Percentiles rank a stretch among this genome's conserved stretches.
phyloP scores from a whole-genome alignment of 1,284 basidiomycete genomes.

The Trichosporon coremiiforme region DNA sequence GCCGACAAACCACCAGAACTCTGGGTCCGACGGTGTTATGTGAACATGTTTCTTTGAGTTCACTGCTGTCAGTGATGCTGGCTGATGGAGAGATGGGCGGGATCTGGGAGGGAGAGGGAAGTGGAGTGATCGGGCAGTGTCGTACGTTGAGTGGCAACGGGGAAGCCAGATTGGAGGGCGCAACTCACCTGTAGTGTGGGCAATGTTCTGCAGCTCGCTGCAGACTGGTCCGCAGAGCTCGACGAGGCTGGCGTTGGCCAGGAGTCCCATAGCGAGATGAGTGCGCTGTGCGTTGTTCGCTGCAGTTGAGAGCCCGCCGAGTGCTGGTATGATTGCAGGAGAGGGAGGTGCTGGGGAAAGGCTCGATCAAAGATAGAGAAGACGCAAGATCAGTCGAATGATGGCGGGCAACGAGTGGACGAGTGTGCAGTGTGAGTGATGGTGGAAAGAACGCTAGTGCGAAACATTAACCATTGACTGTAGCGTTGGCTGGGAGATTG shows the following conservation, averaged over 20 bases:
- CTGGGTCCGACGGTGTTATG: constrained; percentile 37
- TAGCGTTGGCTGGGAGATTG: too few relatives aligned
- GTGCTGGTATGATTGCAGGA: neutral
- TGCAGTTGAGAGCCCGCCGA: neutral
- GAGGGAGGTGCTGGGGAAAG: neutral
- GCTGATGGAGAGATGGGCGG: too few relatives aligned
- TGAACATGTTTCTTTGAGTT: constrained; percentile 40
- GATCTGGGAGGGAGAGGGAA: too few relatives aligned
- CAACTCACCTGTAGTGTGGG: neutral
- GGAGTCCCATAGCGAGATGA: neutral
- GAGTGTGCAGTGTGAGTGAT: neutral
- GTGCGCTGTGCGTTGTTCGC: neutral
- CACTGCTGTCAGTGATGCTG: constrained; percentile 12
- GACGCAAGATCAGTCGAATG: neutral
- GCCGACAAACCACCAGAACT: constrained; percentile 46
- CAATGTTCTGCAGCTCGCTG: neutral
- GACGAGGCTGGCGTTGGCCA: constrained; percentile 2
- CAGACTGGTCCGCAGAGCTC: neutral
- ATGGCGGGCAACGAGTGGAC: neutral
- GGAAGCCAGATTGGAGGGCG: too few relatives aligned
- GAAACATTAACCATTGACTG: neutral
- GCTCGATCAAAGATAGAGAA: neutral
- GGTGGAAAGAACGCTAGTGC: constrained; percentile 1
- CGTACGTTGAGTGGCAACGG: too few relatives aligned
- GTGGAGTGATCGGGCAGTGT: too few relatives aligned